A percentile compares a stretch with the other conserved stretches of the same genome.
Conservation (phyloP, 257 asterid genomes). For the Eucommia ulmoides region DNA sequence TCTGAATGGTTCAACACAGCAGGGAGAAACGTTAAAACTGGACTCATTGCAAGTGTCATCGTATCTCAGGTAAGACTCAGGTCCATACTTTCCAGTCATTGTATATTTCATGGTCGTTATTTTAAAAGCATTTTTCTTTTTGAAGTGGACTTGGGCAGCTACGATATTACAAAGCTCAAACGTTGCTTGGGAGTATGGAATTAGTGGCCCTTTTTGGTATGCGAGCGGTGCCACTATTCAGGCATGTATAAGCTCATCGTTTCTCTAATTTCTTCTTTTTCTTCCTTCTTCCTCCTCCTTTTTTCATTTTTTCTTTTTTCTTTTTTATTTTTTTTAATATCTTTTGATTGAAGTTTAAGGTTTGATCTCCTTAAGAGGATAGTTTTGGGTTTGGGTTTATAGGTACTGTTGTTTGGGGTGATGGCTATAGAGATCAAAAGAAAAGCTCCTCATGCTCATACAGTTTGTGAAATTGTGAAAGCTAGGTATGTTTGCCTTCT, state of each 20-base stretch:
- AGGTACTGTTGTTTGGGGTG: constrained; percentile 85
- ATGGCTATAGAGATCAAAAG: constrained; percentile 93
- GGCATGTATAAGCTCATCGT: constrained; percentile 19
- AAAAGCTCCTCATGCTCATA: constrained; percentile 88
- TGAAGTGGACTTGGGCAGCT: constrained; percentile 99
- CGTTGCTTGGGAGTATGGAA: constrained; percentile 88
- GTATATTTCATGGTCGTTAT: not conserved
- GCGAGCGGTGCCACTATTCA: constrained; percentile 96
- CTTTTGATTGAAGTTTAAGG: no score
- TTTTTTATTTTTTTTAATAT: no score
- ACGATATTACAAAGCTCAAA: constrained; percentile 90
- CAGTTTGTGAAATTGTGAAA: constrained; percentile 82
- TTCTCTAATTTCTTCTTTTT: not conserved
- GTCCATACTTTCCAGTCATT: not conserved
- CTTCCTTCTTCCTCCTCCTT: not conserved
- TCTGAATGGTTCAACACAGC: constrained; percentile 98
- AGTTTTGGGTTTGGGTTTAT: no score
- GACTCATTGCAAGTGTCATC: constrained; percentile 87
- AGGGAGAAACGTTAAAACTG: constrained; percentile 86
- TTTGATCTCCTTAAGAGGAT: no score
- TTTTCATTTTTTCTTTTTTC: not conserved
- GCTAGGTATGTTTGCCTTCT: constrained; percentile 41
- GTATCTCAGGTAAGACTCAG: constrained; percentile 72
- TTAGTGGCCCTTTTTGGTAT: constrained; percentile 98
- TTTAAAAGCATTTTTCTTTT: no score